Base-by-base conservation (phyloP, 2,329 filamentous ascomycete species). In the Pseudocercospora fuligena region DNA sequence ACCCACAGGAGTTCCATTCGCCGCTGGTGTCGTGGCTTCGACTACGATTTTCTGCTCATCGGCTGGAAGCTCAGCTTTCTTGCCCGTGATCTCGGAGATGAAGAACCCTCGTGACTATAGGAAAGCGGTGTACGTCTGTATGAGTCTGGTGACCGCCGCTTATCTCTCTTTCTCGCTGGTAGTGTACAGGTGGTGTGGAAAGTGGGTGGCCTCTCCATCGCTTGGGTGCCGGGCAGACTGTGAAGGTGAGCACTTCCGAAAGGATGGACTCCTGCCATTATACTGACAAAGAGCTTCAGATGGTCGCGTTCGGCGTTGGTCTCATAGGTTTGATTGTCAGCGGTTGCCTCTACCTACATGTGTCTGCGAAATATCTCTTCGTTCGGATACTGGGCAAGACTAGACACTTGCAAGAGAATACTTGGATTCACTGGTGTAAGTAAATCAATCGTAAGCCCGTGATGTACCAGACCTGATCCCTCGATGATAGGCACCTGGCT, bases 81-180 rank as follows among this genome's bases (percentile, higher is more conserved):
- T 90, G 1, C 86, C 87, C 3, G 86, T 90, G 65, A 89, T 90
- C 61, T 86, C 85, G 0, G 88, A 90, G 78, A 90, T 90, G 88
- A 81, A 79, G 47, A 80, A 82, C 33, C 88, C 88, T 0, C 80
- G 80, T n/a, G 85, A 89, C 69, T 90, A 86, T 75, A 82, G 82
- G 67, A 89, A 89, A 74, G 84, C 88, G 0, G 80, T 90, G 0
- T 88, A 84, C 72, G 75, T 83, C 19, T 87, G 85, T 75, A 88
- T 88, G 86, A 79, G 76, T n/a, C 75, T 89, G 58, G 86, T 88
- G 3, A 85, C 83, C 0, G 80, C 82, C 0, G 83, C 84, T 0
- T 90, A 90, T 72, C 79, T 89, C 6, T 81, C 83, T 40, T 87
- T 89, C 73, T 83, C 82, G 49, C 79, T 89, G n/a, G 85, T 89